These are phyloP conservation scores for Phytophthora rubi DNA, from an alignment of 352 stramenopile species.

Conservation along the genomic window DNA sequence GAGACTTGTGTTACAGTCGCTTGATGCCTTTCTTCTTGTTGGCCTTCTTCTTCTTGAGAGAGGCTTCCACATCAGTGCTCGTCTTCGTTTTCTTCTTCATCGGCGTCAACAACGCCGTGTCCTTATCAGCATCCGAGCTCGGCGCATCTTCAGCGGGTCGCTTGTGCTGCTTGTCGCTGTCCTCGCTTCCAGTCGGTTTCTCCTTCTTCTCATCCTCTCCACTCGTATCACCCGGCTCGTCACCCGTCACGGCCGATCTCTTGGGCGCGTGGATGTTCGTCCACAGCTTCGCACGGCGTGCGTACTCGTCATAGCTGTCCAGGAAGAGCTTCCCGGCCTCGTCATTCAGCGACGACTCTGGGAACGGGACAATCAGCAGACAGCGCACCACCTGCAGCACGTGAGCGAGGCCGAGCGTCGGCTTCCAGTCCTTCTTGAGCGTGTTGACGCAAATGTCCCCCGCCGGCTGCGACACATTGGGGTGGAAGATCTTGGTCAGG, in stretches of 20 bases:
- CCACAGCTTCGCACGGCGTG: slow-evolving; percentile 87
- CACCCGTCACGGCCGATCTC: slow-evolving; percentile 27
- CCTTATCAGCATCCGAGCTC: slow-evolving; percentile 18
- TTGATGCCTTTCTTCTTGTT: slow-evolving; percentile 79
- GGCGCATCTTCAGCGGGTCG: slow-evolving; percentile 23
- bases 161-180: slow-evolving; percentile 22
- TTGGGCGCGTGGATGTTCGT: slow-evolving; percentile 91
- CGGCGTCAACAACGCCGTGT: slow-evolving; percentile 21
- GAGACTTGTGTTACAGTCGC: slow-evolving; percentile 45
- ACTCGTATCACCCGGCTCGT: slow-evolving; percentile 31
- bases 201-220: slow-evolving; percentile 35
- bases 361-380: slow-evolving; percentile 99
- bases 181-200: not conserved
- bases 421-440: slow-evolving; percentile 98
- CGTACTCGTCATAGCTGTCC: slow-evolving; percentile 98
- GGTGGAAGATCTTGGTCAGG: slow-evolving; percentile 99
- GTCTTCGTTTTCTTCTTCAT: slow-evolving; percentile 58
- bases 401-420: slow-evolving; percentile 94
- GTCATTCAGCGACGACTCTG: slow-evolving; percentile 98
- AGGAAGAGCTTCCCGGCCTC: slow-evolving; percentile 99
- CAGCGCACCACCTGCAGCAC: slow-evolving; percentile 98
- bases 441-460: slow-evolving; percentile 99
- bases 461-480: slow-evolving; percentile 96
- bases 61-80: slow-evolving; percentile 39
- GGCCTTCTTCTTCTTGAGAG: slow-evolving; percentile 70